Base-by-base conservation (phyloP, 108 stramenopile species). In the Discostella stelligeroides region DNA sequence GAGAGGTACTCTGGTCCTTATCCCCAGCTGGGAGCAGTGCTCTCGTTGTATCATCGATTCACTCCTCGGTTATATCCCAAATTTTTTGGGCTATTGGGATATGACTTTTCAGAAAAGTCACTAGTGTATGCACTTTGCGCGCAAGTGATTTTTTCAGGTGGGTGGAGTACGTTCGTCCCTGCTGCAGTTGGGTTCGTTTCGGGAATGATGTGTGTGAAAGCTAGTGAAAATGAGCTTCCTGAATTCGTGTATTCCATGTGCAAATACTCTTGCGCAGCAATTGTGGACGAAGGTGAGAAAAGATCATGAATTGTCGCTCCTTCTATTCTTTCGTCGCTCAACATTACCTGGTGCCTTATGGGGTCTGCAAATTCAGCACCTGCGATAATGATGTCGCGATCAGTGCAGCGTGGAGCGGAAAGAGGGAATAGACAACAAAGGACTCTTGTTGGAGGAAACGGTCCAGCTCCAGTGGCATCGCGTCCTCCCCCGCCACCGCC, bases 51-150 rank as follows among this genome's bases (percentile, higher is more conserved):
- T 65, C 76, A 84, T 46, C 27, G 24, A 10, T 90, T 77, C 60
- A 80, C 84, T 17, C 92, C 89, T 10, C 66, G 92, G 55, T 53
- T 90, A 56, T 70, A 93, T 74, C 92, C 92, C 10, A 66, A 81
- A 51, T 93, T 90, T 72, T 68, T 84, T 40, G 75, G 80, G 2
- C 43, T 82, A 9, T 66, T 86, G 53, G 91, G 91, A 5, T 72
- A 86, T 13, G 43, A 82, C 27, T 85, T 88, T 63, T 85, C 84
- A 29, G 92, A 93, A 79, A 90, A 90, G 72, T 57, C 85, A 10
- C 59, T 93, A 43, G 58, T 37, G 0, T 86, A 84, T 63, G 37
- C 73, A 14, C 79, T 88, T 48, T 84, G 79, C 43, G 60, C 72
- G 38, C 82, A 85, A 66, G 57, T 85, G 28, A 72, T 82, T 20